Evolutionary conservation across 768 basidiomycete species (phyloP).

Genomic region (Termitomyces titanicus): DNA sequence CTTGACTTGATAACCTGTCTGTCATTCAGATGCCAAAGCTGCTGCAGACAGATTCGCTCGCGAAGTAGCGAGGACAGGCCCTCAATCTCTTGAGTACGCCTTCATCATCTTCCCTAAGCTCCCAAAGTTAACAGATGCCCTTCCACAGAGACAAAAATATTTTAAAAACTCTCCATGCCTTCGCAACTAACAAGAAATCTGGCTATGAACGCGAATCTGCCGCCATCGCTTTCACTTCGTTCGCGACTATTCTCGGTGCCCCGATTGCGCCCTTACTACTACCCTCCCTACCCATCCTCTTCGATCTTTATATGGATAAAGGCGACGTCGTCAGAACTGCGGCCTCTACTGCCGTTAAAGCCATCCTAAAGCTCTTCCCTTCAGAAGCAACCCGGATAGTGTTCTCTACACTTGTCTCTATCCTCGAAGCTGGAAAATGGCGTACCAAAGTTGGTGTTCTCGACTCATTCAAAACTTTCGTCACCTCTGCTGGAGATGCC

Average conservation of each 20-base stretch:
- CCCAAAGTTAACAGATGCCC: background rate
- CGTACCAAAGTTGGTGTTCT: conserved; percentile 90
- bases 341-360: conserved; percentile 75
- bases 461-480: conserved; percentile 78
- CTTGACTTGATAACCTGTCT: conserved; percentile 9
- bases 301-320: conserved; percentile 90
- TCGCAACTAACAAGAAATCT: conserved; percentile 81
- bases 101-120: background rate
- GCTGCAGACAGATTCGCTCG: conserved; percentile 80
- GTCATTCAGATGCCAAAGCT: conserved; percentile 69
- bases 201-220: conserved; percentile 88
- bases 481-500: conserved; percentile 60
- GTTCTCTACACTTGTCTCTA: conserved; percentile 64
- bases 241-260: conserved; percentile 67
- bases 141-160: conserved; percentile 54
- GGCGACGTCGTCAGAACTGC: conserved; percentile 87
- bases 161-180: conserved; percentile 59
- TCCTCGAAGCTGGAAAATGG: conserved; percentile 90
- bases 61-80: conserved; percentile 60
- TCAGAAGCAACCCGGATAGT: conserved; percentile 74
- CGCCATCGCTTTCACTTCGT: conserved; percentile 74
- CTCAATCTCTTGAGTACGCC: conserved; percentile 56
- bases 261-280: conserved; percentile 72
- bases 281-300: conserved; percentile 70
- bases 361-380: conserved; percentile 80